These are phyloP conservation scores for Aureobasidium sp. DNA, from an alignment of 2,329 filamentous ascomycete genomes.

Conservation along the genomic window DNA sequence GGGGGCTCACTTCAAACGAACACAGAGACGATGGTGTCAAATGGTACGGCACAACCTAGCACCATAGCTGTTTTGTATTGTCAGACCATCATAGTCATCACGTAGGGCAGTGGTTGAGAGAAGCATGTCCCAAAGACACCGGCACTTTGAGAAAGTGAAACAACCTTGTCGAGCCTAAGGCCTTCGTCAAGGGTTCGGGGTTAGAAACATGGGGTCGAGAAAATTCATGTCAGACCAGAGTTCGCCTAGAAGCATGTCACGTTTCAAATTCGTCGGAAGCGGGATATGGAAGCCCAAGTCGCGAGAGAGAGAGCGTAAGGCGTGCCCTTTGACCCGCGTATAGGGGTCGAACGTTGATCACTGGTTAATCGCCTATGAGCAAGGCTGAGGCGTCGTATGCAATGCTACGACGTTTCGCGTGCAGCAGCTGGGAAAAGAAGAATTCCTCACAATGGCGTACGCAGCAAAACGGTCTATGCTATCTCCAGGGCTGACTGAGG, in stretches of 20 bases:
- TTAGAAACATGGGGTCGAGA: background rate
- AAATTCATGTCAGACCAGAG: background rate
- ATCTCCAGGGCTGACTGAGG: background rate
- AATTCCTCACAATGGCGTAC: background rate
- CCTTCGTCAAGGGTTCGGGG: background rate
- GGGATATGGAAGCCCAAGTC: background rate
- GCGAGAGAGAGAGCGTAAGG: background rate
- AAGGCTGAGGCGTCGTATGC: slow-evolving; percentile 1
- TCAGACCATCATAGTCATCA: background rate
- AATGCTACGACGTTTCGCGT: background rate
- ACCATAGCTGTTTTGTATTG: background rate
- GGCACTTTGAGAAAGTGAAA: background rate
- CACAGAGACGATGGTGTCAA: background rate
- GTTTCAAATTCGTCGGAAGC: background rate
- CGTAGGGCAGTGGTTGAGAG: background rate
- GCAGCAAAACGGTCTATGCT: background rate
- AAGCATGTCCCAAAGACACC: too few relatives aligned
- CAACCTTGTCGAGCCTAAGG: background rate
- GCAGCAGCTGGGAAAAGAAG: background rate
- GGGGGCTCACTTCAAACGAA: background rate
- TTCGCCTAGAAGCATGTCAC: background rate
- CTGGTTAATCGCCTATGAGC: background rate
- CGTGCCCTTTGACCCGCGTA: background rate
- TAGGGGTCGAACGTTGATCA: background rate
- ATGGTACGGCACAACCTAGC: too few relatives aligned